Conservation (phyloP, 1,284 basidiomycete genomes). For the Takashimella koratensis region DNA sequence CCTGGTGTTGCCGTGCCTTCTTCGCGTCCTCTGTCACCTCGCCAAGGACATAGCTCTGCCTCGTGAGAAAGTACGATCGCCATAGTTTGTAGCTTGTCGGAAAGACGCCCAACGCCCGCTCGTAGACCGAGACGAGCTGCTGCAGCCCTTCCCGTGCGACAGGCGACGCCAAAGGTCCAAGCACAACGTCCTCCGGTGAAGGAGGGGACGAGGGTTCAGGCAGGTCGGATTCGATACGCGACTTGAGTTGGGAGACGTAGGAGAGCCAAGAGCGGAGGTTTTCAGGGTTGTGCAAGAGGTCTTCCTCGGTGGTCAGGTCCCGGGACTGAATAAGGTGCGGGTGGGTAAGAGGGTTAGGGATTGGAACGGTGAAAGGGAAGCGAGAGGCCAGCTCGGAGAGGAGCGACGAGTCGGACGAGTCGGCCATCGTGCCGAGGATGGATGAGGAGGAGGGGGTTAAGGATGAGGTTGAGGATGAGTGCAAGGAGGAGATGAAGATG, state of each 20-base stretch:
- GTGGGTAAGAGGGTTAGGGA: slow-evolving; percentile 75
- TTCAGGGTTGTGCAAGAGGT: slow-evolving; percentile 85
- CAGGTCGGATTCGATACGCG: slow-evolving; percentile 60
- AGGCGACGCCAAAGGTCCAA: slow-evolving; percentile 62
- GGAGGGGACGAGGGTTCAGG: slow-evolving; percentile 38
- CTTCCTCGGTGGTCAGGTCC: slow-evolving; percentile 88
- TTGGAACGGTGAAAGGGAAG: slow-evolving; percentile 80
- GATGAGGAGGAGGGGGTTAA: neutral
- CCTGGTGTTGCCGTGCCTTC: slow-evolving; percentile 52
- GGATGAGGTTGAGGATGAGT: neutral
- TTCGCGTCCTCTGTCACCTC: slow-evolving; percentile 50
- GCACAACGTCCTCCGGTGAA: slow-evolving; percentile 39
- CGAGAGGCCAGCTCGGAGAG: slow-evolving; percentile 39
- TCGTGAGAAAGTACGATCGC: slow-evolving; percentile 82
- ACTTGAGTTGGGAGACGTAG: slow-evolving; percentile 74
- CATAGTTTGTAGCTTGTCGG: slow-evolving; percentile 90
- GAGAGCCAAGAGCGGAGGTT: slow-evolving; percentile 90
- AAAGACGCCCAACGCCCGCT: slow-evolving; percentile 83
- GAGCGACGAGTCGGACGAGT: slow-evolving; percentile 24
- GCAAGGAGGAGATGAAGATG: neutral
- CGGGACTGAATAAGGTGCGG: slow-evolving; percentile 68
- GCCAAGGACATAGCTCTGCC: slow-evolving; percentile 84
- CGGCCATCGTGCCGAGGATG: slow-evolving; percentile 19
- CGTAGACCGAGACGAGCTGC: slow-evolving; percentile 83
- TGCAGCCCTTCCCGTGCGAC: slow-evolving; percentile 71